Conservation (phyloP, 805 yeast species). For the Metschnikowia similis region DNA sequence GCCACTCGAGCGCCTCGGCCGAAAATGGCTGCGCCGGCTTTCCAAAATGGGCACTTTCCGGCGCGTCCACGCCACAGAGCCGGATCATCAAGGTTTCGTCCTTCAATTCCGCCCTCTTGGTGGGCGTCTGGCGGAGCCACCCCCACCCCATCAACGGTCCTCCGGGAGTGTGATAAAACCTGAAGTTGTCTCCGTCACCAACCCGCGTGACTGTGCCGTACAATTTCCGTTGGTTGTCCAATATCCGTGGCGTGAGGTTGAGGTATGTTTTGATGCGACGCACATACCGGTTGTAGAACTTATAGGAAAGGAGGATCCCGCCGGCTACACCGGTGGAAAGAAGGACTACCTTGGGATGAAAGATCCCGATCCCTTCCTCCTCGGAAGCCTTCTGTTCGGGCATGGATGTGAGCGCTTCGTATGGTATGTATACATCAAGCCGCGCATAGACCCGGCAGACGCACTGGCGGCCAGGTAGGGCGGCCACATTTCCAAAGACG, state of each 20-base stretch:
- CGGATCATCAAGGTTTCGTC: conserved; percentile 75
- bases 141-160: conserved; percentile 90
- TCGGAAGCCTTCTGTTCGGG: background rate
- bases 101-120: conserved; percentile 41
- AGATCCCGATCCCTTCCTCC: conserved; percentile 13
- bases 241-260: conserved; percentile 33
- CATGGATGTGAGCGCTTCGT: background rate
- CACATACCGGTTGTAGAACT: conserved; percentile 31
- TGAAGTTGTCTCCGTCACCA: conserved; percentile 95
- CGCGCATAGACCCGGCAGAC: conserved; percentile 1
- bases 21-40: conserved; percentile 86
- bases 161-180: conserved; percentile 91
- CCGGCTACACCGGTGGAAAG: conserved; percentile 34
- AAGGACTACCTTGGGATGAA: conserved; percentile 38
- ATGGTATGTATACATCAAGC: background rate
- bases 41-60: conserved; percentile 93
- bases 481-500: background rate
- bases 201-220: conserved; percentile 81
- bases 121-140: conserved; percentile 72
- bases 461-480: background rate
- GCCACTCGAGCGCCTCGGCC: conserved; percentile 80
- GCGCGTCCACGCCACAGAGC: conserved; percentile 93
- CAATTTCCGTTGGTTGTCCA: conserved; percentile 25
- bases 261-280: conserved; percentile 33
- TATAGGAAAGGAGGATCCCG: conserved; percentile 24